These are phyloP conservation scores for Coleophoma eucalyptorum DNA, from an alignment of 2,329 filamentous ascomycete genomes.

Conservation along the genomic window DNA sequence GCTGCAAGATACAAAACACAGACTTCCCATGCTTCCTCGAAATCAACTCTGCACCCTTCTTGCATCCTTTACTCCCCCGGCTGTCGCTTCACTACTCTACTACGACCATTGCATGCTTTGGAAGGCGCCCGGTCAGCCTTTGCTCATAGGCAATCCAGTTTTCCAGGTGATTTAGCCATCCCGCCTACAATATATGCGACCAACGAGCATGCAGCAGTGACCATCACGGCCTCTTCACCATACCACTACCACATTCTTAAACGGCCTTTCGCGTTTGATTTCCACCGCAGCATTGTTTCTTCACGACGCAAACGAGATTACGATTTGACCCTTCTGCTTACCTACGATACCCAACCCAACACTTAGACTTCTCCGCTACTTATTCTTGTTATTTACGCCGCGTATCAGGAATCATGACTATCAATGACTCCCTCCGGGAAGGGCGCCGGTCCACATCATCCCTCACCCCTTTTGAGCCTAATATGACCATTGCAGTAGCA, in stretches of 20 bases:
- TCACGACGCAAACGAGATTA: neutral
- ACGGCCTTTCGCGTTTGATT: neutral
- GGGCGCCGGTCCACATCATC: neutral
- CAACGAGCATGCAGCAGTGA: neutral
- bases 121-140: neutral
- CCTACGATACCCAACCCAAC: neutral
- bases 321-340: neutral
- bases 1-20: neutral
- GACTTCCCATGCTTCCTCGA: neutral
- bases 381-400: neutral
- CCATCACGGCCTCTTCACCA: neutral
- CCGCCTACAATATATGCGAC: neutral
- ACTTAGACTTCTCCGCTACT: neutral
- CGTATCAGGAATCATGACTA: too few species aligned
- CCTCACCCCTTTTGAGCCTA: neutral
- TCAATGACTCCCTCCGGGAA: neutral
- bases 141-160: neutral
- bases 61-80: neutral
- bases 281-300: neutral
- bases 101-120: neutral
- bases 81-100: neutral
- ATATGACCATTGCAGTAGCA: neutral
- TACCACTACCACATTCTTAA: neutral
- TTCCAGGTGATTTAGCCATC: neutral
- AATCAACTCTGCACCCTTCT: neutral